Percentiles rank a stretch among this genome's conserved stretches.
phyloP scores from a whole-genome alignment of 2,329 filamentous ascomycete species.

The Claviceps capensis region DNA sequence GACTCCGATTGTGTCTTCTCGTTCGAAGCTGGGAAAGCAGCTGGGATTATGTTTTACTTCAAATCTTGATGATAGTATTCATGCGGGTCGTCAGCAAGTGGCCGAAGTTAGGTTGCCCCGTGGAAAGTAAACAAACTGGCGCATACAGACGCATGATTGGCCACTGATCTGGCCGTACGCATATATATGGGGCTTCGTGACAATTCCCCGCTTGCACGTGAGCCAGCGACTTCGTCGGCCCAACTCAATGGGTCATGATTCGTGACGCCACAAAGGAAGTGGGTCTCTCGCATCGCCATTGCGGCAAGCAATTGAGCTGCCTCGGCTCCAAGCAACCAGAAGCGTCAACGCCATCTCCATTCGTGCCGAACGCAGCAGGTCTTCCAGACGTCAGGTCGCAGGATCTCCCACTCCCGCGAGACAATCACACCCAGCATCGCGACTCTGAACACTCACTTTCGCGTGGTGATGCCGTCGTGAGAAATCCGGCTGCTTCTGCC shows the following conservation, averaged over 20 bases:
- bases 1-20: slow-evolving; percentile 1
- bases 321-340: slow-evolving; percentile 15
- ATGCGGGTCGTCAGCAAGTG: background rate
- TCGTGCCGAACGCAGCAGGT: slow-evolving; percentile 10
- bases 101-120: slow-evolving; percentile 24
- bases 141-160: slow-evolving; percentile 14
- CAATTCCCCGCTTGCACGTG: slow-evolving; percentile 11
- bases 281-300: too few species aligned
- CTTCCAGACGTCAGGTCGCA: background rate
- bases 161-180: too few species aligned
- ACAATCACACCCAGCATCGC: background rate
- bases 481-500: slow-evolving; percentile 13
- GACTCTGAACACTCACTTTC: background rate
- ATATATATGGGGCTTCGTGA: too few species aligned
- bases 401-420: slow-evolving; percentile 8
- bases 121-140: slow-evolving; percentile 29
- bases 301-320: slow-evolving; percentile 7
- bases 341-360: background rate
- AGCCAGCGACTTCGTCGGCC: slow-evolving; percentile 1
- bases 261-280: too few species aligned
- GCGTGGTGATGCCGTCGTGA: slow-evolving; percentile 13
- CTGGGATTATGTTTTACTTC: background rate
- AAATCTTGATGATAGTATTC: background rate
- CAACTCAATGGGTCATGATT: background rate
- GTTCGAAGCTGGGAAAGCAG: background rate